Evolutionary conservation across 2,329 filamentous ascomycete genomes (phyloP).

Genomic region (Epichloe brachyelytri): DNA sequence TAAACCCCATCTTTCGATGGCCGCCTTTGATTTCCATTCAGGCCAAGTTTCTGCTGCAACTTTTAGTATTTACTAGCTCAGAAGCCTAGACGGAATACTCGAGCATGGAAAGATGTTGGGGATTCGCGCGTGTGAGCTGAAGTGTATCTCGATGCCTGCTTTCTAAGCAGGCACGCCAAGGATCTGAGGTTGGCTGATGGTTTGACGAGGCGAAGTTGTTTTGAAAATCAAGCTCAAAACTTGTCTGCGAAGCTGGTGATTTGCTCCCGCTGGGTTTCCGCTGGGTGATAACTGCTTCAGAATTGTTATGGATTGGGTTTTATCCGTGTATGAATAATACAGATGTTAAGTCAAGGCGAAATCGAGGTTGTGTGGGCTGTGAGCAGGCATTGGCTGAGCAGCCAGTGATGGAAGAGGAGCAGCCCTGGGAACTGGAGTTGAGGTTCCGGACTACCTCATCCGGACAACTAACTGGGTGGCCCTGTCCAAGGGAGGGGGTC

Average conservation of each 20-base stretch:
- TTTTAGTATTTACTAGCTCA: background rate
- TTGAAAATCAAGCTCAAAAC: background rate
- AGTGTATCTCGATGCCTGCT: background rate
- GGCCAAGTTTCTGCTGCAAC: no score
- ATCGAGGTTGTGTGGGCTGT: background rate
- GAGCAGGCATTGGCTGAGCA: background rate
- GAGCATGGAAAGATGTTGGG: background rate
- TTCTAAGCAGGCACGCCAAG: background rate
- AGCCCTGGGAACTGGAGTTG: background rate
- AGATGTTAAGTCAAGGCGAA: background rate
- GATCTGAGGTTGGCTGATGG: no score
- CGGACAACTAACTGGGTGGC: background rate
- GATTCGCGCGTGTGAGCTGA: background rate
- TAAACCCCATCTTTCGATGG: no score
- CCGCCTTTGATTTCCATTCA: no score
- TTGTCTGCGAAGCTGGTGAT: background rate
- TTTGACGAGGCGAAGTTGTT: background rate
- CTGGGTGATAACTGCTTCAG: background rate
- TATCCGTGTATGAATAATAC: constrained; percentile 1
- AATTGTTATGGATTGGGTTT: background rate
- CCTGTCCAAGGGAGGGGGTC: background rate
- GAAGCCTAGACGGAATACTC: background rate
- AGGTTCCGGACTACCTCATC: background rate
- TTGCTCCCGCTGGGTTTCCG: background rate
- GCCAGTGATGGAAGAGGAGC: background rate